Evolutionary conservation across 1,139 yeast genomes (phyloP).

Genomic region (Taphrina pruni): DNA sequence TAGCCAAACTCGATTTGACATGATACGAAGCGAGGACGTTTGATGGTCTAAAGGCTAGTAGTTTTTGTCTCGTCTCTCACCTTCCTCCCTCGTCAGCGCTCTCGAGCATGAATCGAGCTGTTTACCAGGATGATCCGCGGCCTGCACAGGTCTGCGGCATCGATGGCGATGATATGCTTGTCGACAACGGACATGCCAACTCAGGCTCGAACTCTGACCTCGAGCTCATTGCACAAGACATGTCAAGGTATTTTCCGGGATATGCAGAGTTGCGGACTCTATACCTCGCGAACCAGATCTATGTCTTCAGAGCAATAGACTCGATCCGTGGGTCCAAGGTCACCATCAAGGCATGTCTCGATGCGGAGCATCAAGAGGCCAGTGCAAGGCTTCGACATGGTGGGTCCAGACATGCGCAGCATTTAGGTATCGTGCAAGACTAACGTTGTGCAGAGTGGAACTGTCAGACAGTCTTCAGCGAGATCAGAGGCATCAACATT

Average conservation of each 20-base stretch:
- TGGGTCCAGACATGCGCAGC: neutral
- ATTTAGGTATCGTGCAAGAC: neutral
- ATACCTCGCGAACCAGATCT: constrained; percentile 25
- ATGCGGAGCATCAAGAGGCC: constrained; percentile 21
- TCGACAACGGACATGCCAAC: neutral
- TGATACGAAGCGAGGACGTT: too few species aligned
- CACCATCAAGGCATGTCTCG: constrained; percentile 18
- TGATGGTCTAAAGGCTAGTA: neutral
- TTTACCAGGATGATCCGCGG: neutral
- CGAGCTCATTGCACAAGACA: constrained; percentile 2
- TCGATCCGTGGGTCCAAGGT: constrained; percentile 13
- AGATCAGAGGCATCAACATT: constrained; percentile 15
- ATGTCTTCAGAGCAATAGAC: constrained; percentile 11
- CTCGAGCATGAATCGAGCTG: neutral
- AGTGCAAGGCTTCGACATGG: constrained; percentile 28
- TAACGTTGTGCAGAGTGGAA: constrained; percentile 21
- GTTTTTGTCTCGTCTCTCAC: neutral
- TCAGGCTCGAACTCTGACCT: neutral
- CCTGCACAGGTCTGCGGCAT: constrained; percentile 9
- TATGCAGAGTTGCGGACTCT: constrained; percentile 8
- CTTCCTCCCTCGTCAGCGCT: neutral
- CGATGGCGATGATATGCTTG: constrained; percentile 4
- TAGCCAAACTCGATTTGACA: too few species aligned
- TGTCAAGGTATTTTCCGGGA: constrained; percentile 15
- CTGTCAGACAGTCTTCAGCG: constrained; percentile 21